These are phyloP conservation scores for Maudiozyma humilis DNA, from an alignment of 1,139 yeast species.

Conservation along the genomic window DNA sequence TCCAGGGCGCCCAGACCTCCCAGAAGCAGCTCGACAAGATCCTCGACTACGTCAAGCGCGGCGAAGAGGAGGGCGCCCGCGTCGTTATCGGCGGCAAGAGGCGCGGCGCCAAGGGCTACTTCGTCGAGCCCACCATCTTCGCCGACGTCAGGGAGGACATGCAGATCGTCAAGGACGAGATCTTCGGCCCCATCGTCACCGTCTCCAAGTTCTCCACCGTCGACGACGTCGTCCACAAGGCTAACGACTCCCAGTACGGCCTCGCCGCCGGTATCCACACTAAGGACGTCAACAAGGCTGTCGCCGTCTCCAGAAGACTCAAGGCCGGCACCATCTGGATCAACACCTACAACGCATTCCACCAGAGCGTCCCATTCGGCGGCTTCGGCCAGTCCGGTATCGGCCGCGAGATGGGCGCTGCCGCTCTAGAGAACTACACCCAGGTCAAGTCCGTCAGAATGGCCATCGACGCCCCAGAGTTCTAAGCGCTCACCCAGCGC, in stretches of 20 bases:
- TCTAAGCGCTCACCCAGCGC: constrained; percentile 4
- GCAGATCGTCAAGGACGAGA: constrained; percentile 67
- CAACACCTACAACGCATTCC: constrained; percentile 56
- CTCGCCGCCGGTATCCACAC: constrained; percentile 71
- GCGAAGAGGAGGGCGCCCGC: constrained; percentile 54
- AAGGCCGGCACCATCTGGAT: constrained; percentile 62
- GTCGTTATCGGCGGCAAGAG: constrained; percentile 57
- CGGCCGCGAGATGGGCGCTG: constrained; percentile 68
- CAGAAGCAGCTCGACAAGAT: constrained; percentile 51
- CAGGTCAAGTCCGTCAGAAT: constrained; percentile 51
- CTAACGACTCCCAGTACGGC: constrained; percentile 61
- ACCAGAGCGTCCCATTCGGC: constrained; percentile 47
- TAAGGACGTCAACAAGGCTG: constrained; percentile 45
- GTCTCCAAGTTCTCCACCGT: constrained; percentile 54
- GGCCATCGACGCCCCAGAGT: constrained; percentile 21
- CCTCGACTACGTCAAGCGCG: constrained; percentile 47
- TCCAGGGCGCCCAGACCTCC: constrained; percentile 64
- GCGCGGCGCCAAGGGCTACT: constrained; percentile 53
- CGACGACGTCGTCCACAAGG: constrained; percentile 53
- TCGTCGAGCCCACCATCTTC: constrained; percentile 70
- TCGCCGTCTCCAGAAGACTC: constrained; percentile 51
- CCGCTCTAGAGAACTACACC: constrained; percentile 58
- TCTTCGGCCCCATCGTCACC: constrained; percentile 75
- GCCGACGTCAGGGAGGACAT: constrained; percentile 61
- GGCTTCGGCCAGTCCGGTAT: constrained; percentile 63